Conservation (phyloP, 2,329 filamentous ascomycete species). For the Xylaria sp. region DNA sequence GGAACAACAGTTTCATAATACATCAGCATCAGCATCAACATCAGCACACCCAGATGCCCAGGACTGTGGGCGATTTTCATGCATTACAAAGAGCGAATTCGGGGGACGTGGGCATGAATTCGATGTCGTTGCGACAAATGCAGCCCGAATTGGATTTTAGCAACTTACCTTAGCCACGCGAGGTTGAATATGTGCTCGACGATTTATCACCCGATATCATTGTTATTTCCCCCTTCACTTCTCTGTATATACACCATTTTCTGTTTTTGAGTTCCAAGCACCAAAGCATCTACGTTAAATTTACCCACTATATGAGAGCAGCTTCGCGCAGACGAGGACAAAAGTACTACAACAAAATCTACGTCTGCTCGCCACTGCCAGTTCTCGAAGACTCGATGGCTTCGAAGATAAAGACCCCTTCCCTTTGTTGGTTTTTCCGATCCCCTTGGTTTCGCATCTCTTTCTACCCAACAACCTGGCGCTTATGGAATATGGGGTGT, state of each 20-base stretch:
- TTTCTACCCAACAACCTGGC: conserved; percentile 7
- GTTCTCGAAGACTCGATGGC: background rate
- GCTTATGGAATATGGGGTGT: conserved; percentile 26
- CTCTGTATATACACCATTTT: conserved; percentile 36
- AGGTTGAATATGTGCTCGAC: background rate
- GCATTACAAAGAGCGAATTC: conserved; percentile 59
- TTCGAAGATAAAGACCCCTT: conserved; percentile 10
- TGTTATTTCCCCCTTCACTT: background rate
- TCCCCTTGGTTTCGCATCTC: background rate
- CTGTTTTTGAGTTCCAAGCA: conserved; percentile 7
- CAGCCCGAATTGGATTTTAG: conserved; percentile 56
- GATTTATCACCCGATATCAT: background rate
- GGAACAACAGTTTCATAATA: conserved; percentile 56
- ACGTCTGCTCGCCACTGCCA: no score
- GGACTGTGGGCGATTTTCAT: conserved; percentile 63
- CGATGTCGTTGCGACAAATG: conserved; percentile 52
- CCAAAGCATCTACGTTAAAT: conserved; percentile 11
- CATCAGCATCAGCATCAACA: conserved; percentile 51
- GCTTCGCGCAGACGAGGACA: conserved; percentile 5
- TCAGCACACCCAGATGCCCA: conserved; percentile 51
- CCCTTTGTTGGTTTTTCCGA: conserved; percentile 9
- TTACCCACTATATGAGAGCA: conserved; percentile 4
- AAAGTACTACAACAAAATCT: conserved; percentile 8
- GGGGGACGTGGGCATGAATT: conserved; percentile 53
- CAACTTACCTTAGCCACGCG: conserved; percentile 49